Conservation (phyloP, 2,329 filamentous ascomycete species). For the Diaporthe citrichinensis region DNA sequence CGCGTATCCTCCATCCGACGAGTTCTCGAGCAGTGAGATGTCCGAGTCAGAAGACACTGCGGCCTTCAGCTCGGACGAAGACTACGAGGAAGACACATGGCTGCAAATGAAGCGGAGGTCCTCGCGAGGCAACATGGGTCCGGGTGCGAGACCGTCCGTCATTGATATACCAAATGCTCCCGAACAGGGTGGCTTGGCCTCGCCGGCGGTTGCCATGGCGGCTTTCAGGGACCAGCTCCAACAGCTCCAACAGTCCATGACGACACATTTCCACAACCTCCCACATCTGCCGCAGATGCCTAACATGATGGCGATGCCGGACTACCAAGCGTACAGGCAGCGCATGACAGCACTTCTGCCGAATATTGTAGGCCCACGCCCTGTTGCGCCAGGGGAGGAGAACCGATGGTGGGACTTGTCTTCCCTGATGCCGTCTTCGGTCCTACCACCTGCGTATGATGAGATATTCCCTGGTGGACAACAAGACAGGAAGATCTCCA, state of each 20-base stretch:
- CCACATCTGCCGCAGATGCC: constrained; percentile 71
- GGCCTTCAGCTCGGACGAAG: constrained; percentile 58
- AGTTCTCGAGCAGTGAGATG: constrained; percentile 62
- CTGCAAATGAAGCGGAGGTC: constrained; percentile 54
- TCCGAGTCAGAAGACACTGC: constrained; percentile 58
- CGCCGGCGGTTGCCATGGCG: constrained; percentile 74
- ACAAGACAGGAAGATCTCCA: constrained; percentile 65
- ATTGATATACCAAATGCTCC: constrained; percentile 47
- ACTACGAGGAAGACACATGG: constrained; percentile 58
- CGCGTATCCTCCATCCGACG: constrained; percentile 55
- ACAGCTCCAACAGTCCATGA: constrained; percentile 80
- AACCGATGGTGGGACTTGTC: constrained; percentile 79
- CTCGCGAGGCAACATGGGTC: constrained; percentile 43
- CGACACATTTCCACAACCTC: constrained; percentile 75
- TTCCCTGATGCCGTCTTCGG: constrained; percentile 64
- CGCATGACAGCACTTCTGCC: constrained; percentile 81
- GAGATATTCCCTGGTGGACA: constrained; percentile 77
- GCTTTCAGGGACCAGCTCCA: constrained; percentile 83
- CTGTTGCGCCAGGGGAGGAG: constrained; percentile 64
- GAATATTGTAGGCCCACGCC: constrained; percentile 68
- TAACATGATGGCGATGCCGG: constrained; percentile 77
- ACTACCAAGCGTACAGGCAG: constrained; percentile 80
- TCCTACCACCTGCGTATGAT: constrained; percentile 81
- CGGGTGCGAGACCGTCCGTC: constrained; percentile 44
- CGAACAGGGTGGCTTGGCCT: constrained; percentile 58